phyloP scores from a whole-genome alignment of 768 basidiomycete species.

The Phallus indusiatus region DNA sequence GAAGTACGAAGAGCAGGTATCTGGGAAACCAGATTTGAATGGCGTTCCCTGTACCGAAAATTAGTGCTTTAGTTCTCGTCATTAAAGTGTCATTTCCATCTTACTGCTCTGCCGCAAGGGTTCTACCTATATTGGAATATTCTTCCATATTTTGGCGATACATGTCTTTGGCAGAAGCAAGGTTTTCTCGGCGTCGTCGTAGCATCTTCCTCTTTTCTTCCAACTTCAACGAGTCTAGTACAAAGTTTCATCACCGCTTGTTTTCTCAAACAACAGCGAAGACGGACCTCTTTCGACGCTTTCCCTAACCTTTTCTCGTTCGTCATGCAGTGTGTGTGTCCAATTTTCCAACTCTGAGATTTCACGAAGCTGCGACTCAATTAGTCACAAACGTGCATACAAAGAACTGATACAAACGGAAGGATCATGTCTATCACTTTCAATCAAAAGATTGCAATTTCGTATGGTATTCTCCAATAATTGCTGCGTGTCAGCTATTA shows the following conservation, averaged over 20 bases:
- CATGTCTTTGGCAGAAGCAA: conserved; percentile 34
- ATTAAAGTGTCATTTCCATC: conserved; percentile 10
- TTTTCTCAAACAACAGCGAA: background rate
- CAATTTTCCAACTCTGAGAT: conserved; percentile 41
- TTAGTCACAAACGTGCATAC: background rate
- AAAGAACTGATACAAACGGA: conserved; percentile 15
- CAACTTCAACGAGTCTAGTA: conserved; percentile 15
- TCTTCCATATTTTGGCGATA: conserved; percentile 22
- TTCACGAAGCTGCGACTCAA: conserved; percentile 44
- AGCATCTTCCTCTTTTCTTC: conserved; percentile 35
- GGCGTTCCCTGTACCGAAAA: conserved; percentile 32
- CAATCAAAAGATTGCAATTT: conserved; percentile 24
- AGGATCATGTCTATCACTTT: conserved; percentile 13
- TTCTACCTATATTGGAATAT: background rate
- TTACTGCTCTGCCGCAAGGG: conserved; percentile 18
- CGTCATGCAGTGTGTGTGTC: conserved; percentile 38
- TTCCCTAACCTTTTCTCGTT: conserved; percentile 28
- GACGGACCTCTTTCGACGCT: background rate
- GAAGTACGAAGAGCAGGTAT: conserved; percentile 48
- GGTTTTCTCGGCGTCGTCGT: conserved; percentile 34
- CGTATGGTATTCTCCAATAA: conserved; percentile 23
- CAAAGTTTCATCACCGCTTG: background rate
- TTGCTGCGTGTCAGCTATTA: conserved; percentile 29
- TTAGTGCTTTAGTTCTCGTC: conserved; percentile 20
- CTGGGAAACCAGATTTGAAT: conserved; percentile 36